Conservation (phyloP, 345 rosid genomes). For the Psidium friedrichsthalianum region DNA sequence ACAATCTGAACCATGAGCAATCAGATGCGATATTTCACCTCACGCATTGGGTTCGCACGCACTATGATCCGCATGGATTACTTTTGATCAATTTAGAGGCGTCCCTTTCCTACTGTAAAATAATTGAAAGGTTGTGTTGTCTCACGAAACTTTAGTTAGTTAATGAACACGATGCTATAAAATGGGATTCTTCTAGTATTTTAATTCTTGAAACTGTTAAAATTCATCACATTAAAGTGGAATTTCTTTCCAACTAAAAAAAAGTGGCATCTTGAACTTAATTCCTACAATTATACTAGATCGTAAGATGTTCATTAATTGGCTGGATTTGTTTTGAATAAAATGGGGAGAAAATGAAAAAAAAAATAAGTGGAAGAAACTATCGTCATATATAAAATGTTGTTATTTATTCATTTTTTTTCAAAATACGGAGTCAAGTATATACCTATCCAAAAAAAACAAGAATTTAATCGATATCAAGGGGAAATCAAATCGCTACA, state of each 20-base stretch:
- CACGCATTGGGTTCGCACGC: too few species aligned
- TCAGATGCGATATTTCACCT: too few species aligned
- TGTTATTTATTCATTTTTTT: too few species aligned
- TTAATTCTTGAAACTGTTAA: too few species aligned
- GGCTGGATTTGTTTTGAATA: too few species aligned
- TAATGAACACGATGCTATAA: background rate
- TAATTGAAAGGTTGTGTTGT: accelerated
- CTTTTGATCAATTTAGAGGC: too few species aligned
- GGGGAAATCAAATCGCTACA: background rate
- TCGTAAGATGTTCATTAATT: background rate
- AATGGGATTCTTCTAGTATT: background rate
- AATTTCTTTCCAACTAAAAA: too few species aligned
- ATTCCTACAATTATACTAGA: background rate
- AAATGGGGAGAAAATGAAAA: too few species aligned
- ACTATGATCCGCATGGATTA: too few species aligned
- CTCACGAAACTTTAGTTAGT: background rate
- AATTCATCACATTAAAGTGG: too few species aligned
- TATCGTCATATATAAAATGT: too few species aligned
- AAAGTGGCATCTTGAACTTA: background rate
- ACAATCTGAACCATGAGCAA: background rate
- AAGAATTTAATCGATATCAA: background rate
- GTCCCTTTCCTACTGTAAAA: background rate
- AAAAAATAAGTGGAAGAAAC: too few species aligned
- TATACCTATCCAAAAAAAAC: background rate
- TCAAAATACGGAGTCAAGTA: background rate